Base-by-base conservation (phyloP, 495 filamentous ascomycete genomes). In the Penicillium bialowiezense region DNA sequence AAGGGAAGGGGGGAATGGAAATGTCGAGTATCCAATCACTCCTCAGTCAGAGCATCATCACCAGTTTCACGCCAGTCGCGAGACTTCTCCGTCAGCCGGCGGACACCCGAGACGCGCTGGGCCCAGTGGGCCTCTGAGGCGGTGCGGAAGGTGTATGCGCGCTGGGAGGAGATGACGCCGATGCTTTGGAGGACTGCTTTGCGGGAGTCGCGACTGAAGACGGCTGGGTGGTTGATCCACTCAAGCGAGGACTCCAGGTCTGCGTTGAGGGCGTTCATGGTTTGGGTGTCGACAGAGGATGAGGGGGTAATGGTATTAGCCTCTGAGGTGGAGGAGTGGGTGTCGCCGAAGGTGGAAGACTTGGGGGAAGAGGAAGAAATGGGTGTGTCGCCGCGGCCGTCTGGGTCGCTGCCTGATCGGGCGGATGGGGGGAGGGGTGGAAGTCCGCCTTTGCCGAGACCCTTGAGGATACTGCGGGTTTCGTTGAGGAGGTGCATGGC, bases 101-200 rank as follows among this genome's bases (percentile, higher is more conserved):
- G 89, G 29, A 96, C 79, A 23, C 91, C 91, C 5, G 74, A 66
- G 32, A 97, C 83, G 19, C 91, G 77, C 14, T 81, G 81, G 0
- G 91, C 89, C 90, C 89, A 96, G 36, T 95, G 76, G 19, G 82
- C 82, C 68, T 97, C 91, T 7, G 88, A 82, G 0, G 88, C 80
- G 2, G 90, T 92, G 39, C 93, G 85, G 81, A 90, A 97, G 6
- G 93, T 97, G 67, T 91, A 96, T 7, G 86, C 95, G 15, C 93
- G 81, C 67, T 99, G 93, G 6, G 87, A 91, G 54, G 89, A 91
- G 56, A 97, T 96, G 38, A 97, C 90, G 29, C 93, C 93, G 53
- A 99, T 97, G 20, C 89, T 89, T 63, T 99, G 95, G 13, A 99
- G 76, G 2, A 99, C 92, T 10, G 91, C 89, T 70, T 99, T 99